These are phyloP conservation scores for Neurospora sp. DNA, from an alignment of 495 filamentous ascomycete species.

Conservation along the genomic window DNA sequence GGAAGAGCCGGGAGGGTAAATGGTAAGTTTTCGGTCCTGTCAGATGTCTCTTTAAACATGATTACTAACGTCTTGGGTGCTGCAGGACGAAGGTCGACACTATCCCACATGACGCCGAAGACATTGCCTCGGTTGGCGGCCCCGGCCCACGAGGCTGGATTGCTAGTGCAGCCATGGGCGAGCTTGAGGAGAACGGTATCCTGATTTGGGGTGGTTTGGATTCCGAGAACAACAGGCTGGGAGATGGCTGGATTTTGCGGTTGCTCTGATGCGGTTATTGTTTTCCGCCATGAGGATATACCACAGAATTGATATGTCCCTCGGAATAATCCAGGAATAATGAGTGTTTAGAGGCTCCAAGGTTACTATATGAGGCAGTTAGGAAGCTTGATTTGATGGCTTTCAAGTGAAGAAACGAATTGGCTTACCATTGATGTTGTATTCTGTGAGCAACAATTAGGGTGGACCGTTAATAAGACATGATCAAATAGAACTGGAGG, in stretches of 20 bases:
- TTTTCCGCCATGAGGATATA: background rate
- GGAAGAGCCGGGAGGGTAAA: conserved; percentile 38
- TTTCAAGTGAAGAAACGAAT: background rate
- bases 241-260: conserved; percentile 47
- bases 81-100: conserved; percentile 24
- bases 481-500: background rate
- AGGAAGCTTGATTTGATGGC: background rate
- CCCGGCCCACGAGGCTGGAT: conserved; percentile 38
- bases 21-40: conserved; percentile 26
- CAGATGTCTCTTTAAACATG: background rate
- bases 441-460: background rate
- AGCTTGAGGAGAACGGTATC: conserved; percentile 40
- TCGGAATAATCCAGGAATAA: background rate
- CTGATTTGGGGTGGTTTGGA: conserved; percentile 43
- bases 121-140: conserved; percentile 27
- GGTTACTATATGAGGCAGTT: background rate
- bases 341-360: background rate
- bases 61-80: background rate
- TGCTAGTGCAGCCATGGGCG: conserved; percentile 36
- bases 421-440: background rate
- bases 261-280: conserved; percentile 21
- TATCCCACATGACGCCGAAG: conserved; percentile 35
- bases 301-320: background rate
- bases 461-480: background rate
- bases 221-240: conserved; percentile 31